phyloP scores from a whole-genome alignment of 192 early-diverging fungal species.

The Podila epicladia region DNA sequence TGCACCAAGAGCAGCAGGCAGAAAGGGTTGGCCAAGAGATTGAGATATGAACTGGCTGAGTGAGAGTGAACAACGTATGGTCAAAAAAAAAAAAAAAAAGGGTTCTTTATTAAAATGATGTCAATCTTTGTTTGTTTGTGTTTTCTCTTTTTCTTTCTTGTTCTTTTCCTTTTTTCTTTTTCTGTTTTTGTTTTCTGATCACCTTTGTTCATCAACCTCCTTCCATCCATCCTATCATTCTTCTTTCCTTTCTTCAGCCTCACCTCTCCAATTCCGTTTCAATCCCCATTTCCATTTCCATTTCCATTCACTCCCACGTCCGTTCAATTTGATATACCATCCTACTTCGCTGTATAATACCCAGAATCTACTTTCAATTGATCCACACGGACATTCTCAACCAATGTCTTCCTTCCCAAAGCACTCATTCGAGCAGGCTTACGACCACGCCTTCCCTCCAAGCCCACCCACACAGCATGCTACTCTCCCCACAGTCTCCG shows the following conservation, averaged over 20 bases:
- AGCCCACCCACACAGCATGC: not conserved
- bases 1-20: not conserved
- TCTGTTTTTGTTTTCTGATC: not conserved
- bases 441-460: constrained; percentile 20
- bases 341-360: not conserved
- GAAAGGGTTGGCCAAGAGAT: no score
- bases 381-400: not conserved
- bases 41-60: not conserved
- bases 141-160: not conserved
- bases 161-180: not conserved
- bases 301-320: no score
- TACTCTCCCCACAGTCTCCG: constrained; percentile 11
- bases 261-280: not conserved
- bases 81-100: not conserved
- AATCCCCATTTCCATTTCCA: not conserved
- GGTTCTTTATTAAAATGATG: not conserved
- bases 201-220: not conserved
- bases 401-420: constrained; percentile 21
- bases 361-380: not conserved
- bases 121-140: not conserved
- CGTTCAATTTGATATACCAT: not conserved
- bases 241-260: not conserved
- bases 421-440: constrained; percentile 18
- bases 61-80: not conserved
- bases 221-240: not conserved